Percentiles rank a stretch among this genome's conserved stretches.
phyloP scores from a whole-genome alignment of 106 monocot species.

The Phalaenopsis aphrodite region DNA sequence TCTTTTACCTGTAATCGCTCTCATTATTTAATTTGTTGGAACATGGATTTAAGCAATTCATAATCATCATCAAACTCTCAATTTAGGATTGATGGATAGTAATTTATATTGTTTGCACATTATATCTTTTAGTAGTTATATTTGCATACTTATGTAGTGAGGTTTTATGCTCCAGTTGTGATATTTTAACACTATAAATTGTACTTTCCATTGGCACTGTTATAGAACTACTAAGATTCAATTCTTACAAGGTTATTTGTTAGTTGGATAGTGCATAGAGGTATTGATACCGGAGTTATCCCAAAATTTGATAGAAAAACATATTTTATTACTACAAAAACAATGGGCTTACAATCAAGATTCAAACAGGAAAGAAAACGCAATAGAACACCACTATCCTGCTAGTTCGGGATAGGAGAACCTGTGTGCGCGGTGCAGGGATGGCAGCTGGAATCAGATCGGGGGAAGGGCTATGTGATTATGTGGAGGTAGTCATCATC shows the following conservation, averaged over 20 bases:
- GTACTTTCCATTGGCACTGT: background rate
- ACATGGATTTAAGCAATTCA: background rate
- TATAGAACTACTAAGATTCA: background rate
- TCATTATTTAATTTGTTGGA: constrained; percentile 2
- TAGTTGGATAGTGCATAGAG: background rate
- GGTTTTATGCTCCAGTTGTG: background rate
- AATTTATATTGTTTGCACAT: background rate
- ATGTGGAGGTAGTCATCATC: no score
- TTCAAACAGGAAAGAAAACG: no score
- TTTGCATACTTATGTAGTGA: background rate
- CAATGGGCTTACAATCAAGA: no score
- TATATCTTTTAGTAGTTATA: background rate
- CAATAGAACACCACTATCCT: no score
- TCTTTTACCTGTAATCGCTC: background rate
- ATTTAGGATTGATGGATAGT: background rate
- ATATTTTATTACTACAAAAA: no score
- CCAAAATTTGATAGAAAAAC: no score
- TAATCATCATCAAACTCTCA: background rate
- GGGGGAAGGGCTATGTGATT: no score
- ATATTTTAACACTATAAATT: background rate
- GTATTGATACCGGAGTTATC: no score
- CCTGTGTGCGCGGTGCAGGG: no score
- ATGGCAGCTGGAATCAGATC: no score
- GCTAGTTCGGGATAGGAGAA: no score
- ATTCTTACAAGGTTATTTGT: background rate